A percentile compares a stretch with the other conserved stretches of the same genome.
phyloP scores from a whole-genome alignment of 1,139 yeast species.

The Scheffersomyces illinoinensis region DNA sequence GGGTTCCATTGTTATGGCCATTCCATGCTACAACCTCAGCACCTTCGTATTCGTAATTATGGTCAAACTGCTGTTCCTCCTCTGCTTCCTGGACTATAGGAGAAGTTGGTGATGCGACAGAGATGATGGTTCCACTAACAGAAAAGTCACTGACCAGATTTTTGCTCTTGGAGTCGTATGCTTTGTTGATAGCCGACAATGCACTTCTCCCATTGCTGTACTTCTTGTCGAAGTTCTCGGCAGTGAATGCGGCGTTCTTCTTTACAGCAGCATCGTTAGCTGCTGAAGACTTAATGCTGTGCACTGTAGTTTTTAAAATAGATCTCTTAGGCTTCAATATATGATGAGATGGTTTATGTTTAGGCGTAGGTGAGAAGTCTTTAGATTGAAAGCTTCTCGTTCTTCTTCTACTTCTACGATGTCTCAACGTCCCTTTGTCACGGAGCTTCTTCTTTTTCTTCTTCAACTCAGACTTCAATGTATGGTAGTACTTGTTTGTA shows the following conservation, averaged over 20 bases:
- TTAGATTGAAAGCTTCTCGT: constrained; percentile 5
- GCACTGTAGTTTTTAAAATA: constrained; percentile 29
- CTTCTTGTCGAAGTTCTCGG: constrained; percentile 2
- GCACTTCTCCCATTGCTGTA: constrained; percentile 11
- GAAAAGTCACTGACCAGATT: constrained; percentile 10
- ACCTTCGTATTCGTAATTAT: constrained; percentile 1
- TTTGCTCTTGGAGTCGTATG: constrained; percentile 9
- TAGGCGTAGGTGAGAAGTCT: constrained; percentile 40
- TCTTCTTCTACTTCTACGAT: constrained; percentile 5
- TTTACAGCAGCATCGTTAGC: neutral
- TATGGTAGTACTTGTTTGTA: constrained; percentile 27
- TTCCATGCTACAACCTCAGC: constrained; percentile 3
- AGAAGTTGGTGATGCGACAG: neutral
- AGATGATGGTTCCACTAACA: constrained; percentile 12
- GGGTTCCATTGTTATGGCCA: neutral
- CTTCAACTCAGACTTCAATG: constrained; percentile 18
- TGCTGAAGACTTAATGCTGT: neutral
- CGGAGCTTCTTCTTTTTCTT: constrained; percentile 13
- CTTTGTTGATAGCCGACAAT: constrained; percentile 14
- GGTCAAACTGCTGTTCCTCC: neutral
- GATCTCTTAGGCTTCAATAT: constrained; percentile 43
- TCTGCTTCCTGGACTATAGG: neutral
- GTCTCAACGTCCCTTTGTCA: neutral
- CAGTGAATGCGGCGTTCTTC: neutral
- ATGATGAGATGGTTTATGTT: constrained; percentile 47